Evolutionary conservation across 768 basidiomycete genomes (phyloP), one percentile per base, ranked within the genome.

Genomic region (Mycena leptocephala): DNA sequence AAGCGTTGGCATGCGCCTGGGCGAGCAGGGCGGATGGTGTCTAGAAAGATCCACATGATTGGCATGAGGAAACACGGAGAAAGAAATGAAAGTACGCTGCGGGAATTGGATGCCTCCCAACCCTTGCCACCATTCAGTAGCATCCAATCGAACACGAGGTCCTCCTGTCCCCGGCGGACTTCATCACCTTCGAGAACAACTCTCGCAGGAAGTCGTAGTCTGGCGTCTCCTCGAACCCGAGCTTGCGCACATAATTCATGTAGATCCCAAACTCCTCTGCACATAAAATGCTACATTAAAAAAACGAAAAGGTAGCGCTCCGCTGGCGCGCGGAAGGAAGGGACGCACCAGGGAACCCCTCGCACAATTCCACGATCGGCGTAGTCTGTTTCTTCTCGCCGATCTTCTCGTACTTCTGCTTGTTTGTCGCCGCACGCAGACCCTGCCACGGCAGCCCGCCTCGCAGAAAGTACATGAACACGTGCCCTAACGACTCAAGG

Each of bases 391-490:
- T 99, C 91, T 99, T 99, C 88, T 98, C 98, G 61, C 98, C 98
- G 79, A 99, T 99, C 89, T 99, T 99, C 87, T 99, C 98, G 84
- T 99, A 99, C 88, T 99, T 99, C 85, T 99, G 98, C 88, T 99
- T 99, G 90, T 99, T 99, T 2, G 98, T 99, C 11, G 97, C 97
- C 26, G 98, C 98, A 82, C 97, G 93, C 76, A 99, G 89, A 58
- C 98, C 98, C 84, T 99, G 98, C 98, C 98, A 99, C 32, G 98
- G 98, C 70, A 99, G 90, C 24, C 97, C 97, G 30, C 98, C 98
- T 6, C 98, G 92, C 79, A 99, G 85, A 85, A 99, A 99, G 85
- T 99, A 99, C 96, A 99, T 99, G 88, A 99, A 99, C 56, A 99
- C 98, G 84, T 99, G 98, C 0, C 98, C 98, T 35, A 99, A 87